Evolutionary conservation across 2,329 filamentous ascomycete genomes (phyloP), one percentile per base, ranked within the genome.

Genomic region (Didymella pomorum): DNA sequence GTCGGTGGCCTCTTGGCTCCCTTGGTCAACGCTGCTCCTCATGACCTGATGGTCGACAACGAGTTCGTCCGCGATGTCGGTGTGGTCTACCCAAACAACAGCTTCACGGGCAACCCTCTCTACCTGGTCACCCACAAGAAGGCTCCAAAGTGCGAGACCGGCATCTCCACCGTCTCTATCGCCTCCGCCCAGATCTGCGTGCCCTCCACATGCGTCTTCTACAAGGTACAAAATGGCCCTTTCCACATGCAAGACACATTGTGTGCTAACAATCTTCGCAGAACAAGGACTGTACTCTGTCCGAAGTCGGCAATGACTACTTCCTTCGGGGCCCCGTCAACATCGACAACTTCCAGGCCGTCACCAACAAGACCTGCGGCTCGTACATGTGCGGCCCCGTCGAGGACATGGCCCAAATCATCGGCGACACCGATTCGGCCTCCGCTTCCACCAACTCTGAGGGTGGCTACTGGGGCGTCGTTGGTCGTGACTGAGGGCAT

Each of bases 21-120:
- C 21, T 11, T 56, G 1, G 56, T 43, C 2, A 33, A 48, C 8
- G 50, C 60, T n/a, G 44, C 45, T 16, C 62, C 66, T 11, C 68
- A 71, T 35, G 44, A 59, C 2, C 65, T 56, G 35, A 71, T 71
- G 68, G 35, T 68, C 18, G 60, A 67, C 43, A 62, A 61, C 31
- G 53, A 60, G 18, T 25, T 45, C 18, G 20, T 58, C 47, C 61
- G 60, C 39, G 67, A 71, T 26, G 58, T 68, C 14, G 67, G 68
- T 33, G 55, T 62, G 7, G 41, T 64, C 33, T 68, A 60, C 49
- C 28, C 49, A 1, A 20, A 58, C 35, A 20, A 31, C n/a, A 48
- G 61, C 46, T 69, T 54, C 52, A 21, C 51, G 4, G 66, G 62
- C 10, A 25, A 29, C n/a, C 37, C 52, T 25, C 39, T 50, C 3